These are phyloP conservation scores for Draba incana DNA, from an alignment of 345 rosid genomes.

Conservation along the genomic window DNA sequence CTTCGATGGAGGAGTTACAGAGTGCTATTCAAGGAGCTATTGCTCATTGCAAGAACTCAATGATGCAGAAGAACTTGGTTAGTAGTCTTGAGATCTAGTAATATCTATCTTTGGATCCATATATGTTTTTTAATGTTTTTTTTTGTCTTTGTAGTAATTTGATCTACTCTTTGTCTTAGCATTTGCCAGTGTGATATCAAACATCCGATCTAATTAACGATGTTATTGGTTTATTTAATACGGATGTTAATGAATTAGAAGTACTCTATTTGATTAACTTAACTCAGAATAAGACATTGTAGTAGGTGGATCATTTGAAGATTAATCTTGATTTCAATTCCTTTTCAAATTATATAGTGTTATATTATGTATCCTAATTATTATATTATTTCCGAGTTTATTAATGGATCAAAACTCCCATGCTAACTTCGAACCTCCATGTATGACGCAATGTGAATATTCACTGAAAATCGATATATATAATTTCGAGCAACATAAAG, in stretches of 20 bases:
- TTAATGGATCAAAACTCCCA: neutral
- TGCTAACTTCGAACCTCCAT: no score
- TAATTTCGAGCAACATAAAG: no score
- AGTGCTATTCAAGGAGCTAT: conserved; percentile 96
- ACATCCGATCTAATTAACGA: conserved; percentile 28
- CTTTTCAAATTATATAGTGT: conserved; percentile 1
- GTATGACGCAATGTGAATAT: no score
- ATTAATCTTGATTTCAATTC: conserved; percentile 23
- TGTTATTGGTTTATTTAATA: conserved; percentile 10
- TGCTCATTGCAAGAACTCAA: conserved; percentile 85
- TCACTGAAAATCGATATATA: no score
- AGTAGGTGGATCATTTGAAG: conserved; percentile 28
- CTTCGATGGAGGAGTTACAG: conserved; percentile 91
- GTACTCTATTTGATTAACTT: conserved; percentile 28
- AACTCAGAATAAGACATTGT: conserved; percentile 34
- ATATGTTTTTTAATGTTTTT: neutral
- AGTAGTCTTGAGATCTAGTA: conserved; percentile 48
- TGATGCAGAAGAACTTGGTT: conserved; percentile 55
- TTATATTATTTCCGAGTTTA: neutral
- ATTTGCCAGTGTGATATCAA: conserved; percentile 23
- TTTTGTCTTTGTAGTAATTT: conserved; percentile 13
- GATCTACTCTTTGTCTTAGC: conserved; percentile 31
- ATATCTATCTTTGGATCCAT: conserved; percentile 5
- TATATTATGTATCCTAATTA: neutral
- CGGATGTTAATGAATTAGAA: neutral